Conservation (phyloP, 2,329 filamentous ascomycete genomes). For the Penicillium sp. region DNA sequence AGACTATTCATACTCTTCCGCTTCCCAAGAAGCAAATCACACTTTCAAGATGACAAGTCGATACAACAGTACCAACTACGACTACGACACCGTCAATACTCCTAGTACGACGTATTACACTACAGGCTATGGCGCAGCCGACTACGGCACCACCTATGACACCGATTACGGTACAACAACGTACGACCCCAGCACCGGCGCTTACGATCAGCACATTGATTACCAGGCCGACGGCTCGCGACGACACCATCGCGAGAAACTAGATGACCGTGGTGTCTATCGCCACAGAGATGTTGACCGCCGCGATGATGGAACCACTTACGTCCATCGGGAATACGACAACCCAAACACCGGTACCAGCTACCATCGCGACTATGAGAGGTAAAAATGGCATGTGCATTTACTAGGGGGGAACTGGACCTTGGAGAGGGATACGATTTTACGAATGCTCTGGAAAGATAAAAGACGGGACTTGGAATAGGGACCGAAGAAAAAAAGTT, state of each 20-base stretch:
- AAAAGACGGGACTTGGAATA: neutral
- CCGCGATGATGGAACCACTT: conserved; percentile 26
- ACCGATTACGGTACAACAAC: conserved; percentile 26
- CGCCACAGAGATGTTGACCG: conserved; percentile 31
- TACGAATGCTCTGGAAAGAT: conserved; percentile 7
- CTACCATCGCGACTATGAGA: conserved; percentile 33
- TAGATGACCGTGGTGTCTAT: conserved; percentile 29
- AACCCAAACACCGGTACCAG: conserved; percentile 34
- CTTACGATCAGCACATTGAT: conserved; percentile 36
- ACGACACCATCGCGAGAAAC: conserved; percentile 32
- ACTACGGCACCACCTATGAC: conserved; percentile 18
- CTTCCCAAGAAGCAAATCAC: conserved; percentile 5
- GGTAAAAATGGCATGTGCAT: conserved; percentile 8
- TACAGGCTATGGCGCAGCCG: conserved; percentile 11
- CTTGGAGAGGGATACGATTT: conserved; percentile 9
- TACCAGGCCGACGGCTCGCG: conserved; percentile 25
- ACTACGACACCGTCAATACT: conserved; percentile 21
- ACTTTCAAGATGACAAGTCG: conserved; percentile 18
- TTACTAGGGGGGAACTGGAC: conserved; percentile 1
- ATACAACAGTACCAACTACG: conserved; percentile 18
- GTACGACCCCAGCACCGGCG: conserved; percentile 25
- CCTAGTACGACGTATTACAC: conserved; percentile 17
- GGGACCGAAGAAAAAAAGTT: conserved; percentile 9
- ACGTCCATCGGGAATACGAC: conserved; percentile 31
- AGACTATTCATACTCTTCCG: neutral